phyloP scores from a whole-genome alignment of 306 rosid genomes.

The Cyclanthera cordifolia region DNA sequence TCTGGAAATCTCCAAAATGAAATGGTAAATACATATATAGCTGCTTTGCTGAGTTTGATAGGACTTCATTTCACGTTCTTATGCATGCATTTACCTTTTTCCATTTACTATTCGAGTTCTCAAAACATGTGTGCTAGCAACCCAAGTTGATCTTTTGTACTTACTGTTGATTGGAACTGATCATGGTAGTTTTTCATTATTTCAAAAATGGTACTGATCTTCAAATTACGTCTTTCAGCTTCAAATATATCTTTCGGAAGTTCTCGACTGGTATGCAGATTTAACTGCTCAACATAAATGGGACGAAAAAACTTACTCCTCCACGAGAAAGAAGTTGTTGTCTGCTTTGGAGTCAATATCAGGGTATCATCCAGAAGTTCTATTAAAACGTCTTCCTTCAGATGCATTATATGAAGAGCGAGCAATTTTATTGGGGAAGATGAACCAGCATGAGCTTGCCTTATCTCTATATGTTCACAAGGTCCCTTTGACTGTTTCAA shows the following conservation, averaged over 20 bases:
- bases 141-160: not conserved
- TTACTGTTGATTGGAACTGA: not conserved
- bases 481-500: slow-evolving; percentile 30
- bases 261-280: slow-evolving; percentile 81
- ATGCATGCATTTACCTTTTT: not conserved
- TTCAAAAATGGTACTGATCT: not conserved
- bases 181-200: not conserved
- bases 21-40: slow-evolving; percentile 47
- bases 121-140: not conserved
- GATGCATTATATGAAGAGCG: slow-evolving; percentile 93
- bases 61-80: not conserved
- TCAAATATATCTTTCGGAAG: slow-evolving; percentile 78
- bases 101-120: not conserved
- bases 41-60: slow-evolving; percentile 4
- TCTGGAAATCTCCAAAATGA: slow-evolving; percentile 94
- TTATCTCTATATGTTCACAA: slow-evolving; percentile 81
- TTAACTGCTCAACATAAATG: slow-evolving; percentile 59
- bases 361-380: slow-evolving; percentile 76
- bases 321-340: slow-evolving; percentile 70
- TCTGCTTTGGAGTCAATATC: slow-evolving; percentile 74
- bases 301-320: slow-evolving; percentile 75
- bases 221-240: slow-evolving; percentile 45
- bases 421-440: slow-evolving; percentile 78
- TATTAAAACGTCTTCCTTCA: slow-evolving; percentile 67
- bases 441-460: slow-evolving; percentile 96